phyloP scores from a whole-genome alignment of 2,329 filamentous ascomycete species.

The Magnaporthiopsis poae region DNA sequence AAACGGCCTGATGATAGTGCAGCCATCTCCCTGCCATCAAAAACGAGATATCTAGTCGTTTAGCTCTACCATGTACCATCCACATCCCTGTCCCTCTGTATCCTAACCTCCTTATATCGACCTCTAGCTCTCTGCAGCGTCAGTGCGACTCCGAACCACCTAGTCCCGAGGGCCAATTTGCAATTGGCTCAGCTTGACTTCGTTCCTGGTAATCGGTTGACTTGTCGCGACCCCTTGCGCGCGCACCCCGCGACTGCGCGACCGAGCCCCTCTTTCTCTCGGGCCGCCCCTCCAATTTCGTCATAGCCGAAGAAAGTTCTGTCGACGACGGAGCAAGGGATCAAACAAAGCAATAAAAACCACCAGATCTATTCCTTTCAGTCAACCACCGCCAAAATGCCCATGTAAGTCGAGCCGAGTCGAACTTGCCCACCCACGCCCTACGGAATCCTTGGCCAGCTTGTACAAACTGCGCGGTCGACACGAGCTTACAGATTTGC shows the following conservation, averaged over 20 bases:
- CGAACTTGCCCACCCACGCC: background rate
- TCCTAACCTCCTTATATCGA: background rate
- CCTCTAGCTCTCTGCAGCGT: background rate
- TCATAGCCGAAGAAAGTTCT: slow-evolving; percentile 3
- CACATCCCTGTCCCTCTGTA: background rate
- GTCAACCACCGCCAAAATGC: slow-evolving; percentile 17
- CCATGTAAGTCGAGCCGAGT: slow-evolving; percentile 19
- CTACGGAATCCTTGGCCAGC: no score
- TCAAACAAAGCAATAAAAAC: background rate
- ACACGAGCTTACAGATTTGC: background rate
- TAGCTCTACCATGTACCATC: background rate
- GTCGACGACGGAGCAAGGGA: background rate
- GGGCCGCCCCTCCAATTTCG: background rate
- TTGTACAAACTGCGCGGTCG: background rate
- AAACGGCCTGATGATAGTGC: background rate
- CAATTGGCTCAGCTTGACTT: background rate
- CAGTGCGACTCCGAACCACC: background rate
- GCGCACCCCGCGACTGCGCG: background rate
- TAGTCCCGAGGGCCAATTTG: background rate
- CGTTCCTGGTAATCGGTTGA: background rate
- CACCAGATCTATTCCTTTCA: background rate
- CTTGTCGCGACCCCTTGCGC: background rate
- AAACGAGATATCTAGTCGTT: background rate
- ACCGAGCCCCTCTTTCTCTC: background rate
- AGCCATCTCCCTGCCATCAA: background rate